These are phyloP conservation scores for Saccharomyces pastorianus DNA, from an alignment of 1,139 yeast species.

Conservation along the genomic window DNA sequence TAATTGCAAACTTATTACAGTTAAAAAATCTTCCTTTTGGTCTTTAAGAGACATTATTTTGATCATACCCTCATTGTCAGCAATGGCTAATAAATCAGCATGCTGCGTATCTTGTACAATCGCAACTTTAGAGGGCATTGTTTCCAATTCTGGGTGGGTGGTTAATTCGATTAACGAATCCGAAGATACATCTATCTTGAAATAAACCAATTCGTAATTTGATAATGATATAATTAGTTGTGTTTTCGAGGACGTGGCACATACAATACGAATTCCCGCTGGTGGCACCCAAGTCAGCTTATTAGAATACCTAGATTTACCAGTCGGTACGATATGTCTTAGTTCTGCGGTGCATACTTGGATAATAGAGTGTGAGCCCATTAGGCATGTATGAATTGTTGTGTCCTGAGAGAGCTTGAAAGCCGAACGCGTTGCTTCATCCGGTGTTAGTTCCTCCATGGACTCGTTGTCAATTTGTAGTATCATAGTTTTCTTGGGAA, in stretches of 20 bases:
- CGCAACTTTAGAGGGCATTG: conserved; percentile 46
- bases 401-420: conserved; percentile 44
- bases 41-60: conserved; percentile 52
- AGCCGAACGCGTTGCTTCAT: conserved; percentile 47
- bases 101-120: conserved; percentile 35
- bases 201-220: conserved; percentile 69
- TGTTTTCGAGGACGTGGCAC: conserved; percentile 53
- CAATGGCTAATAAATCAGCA: conserved; percentile 55
- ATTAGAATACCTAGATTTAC: conserved; percentile 13
- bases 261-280: conserved; percentile 56
- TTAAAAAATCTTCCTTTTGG: conserved; percentile 37
- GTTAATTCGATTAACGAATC: conserved; percentile 68
- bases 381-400: conserved; percentile 63
- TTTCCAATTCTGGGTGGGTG: conserved; percentile 49
- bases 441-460: conserved; percentile 61
- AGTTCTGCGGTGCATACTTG: conserved; percentile 75
- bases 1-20: not conserved
- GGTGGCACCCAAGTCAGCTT: conserved; percentile 77
- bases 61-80: conserved; percentile 63
- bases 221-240: conserved; percentile 70
- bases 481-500: conserved; percentile 15
- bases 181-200: conserved; percentile 52
- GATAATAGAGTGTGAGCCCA: conserved; percentile 55
- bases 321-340: conserved; percentile 45
- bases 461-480: conserved; percentile 35